These are phyloP conservation scores for Syncephalastrum racemosum DNA, from an alignment of 371 early-diverging fungal species.

Conservation along the genomic window DNA sequence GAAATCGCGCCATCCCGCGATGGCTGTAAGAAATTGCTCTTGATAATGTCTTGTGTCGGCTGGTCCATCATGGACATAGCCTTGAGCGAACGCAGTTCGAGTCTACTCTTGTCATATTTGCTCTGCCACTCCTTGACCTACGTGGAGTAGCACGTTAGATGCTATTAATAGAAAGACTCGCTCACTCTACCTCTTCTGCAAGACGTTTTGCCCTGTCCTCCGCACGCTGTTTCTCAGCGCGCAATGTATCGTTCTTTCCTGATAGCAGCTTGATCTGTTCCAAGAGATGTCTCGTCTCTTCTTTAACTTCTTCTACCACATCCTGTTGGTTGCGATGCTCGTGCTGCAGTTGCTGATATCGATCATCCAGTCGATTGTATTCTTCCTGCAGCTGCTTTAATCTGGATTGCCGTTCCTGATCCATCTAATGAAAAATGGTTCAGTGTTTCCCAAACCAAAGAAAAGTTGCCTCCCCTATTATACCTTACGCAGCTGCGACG, in stretches of 20 bases:
- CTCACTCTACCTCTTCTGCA: slow-evolving; percentile 30
- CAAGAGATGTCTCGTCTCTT: slow-evolving; percentile 71
- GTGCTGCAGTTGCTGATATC: slow-evolving; percentile 60
- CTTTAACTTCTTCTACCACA: slow-evolving; percentile 75
- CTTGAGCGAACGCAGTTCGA: slow-evolving; percentile 51
- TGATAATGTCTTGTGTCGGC: slow-evolving; percentile 37
- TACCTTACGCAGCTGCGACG: slow-evolving; percentile 8
- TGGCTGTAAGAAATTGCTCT: slow-evolving; percentile 36
- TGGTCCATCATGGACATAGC: slow-evolving; percentile 23
- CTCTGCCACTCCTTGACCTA: slow-evolving; percentile 45
- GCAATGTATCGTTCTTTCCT: slow-evolving; percentile 61
- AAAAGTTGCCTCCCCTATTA: background rate
- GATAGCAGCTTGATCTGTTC: slow-evolving; percentile 70
- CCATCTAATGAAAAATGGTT: slow-evolving; percentile 1
- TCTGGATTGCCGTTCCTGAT: slow-evolving; percentile 7
- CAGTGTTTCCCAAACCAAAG: background rate
- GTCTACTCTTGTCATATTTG: slow-evolving; percentile 46
- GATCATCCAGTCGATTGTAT: slow-evolving; percentile 45
- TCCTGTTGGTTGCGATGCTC: slow-evolving; percentile 74
- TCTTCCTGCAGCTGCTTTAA: slow-evolving; percentile 37
- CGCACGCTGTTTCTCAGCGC: slow-evolving; percentile 43
- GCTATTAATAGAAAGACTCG: background rate
- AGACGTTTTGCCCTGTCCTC: slow-evolving; percentile 25
- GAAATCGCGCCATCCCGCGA: slow-evolving; percentile 68
- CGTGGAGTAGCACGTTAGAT: background rate